Percentiles rank a stretch among this genome's conserved stretches.
Evolutionary conservation across 2,329 filamentous ascomycete genomes (phyloP).

Genomic region (Orbilia brochopaga): DNA sequence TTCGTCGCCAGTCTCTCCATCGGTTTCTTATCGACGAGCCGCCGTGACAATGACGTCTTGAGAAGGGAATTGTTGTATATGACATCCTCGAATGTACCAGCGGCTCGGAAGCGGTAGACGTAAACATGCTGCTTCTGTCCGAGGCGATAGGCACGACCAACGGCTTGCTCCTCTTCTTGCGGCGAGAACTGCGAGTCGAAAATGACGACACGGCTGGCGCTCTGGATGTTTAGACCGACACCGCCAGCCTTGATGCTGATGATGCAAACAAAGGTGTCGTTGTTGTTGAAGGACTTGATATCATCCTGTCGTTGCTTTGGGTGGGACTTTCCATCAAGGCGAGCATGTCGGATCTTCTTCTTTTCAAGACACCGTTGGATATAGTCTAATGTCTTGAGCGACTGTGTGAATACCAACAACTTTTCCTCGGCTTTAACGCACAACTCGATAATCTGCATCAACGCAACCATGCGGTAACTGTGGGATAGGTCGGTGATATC

Average conservation of each 20-base stretch:
- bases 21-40: constrained; percentile 84
- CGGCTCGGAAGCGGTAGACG: constrained; percentile 80
- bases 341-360: constrained; percentile 60
- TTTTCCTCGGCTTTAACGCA: constrained; percentile 71
- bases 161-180: constrained; percentile 80
- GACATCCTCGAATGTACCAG: constrained; percentile 78
- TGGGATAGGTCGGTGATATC: constrained; percentile 57
- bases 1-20: constrained; percentile 70
- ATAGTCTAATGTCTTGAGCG: constrained; percentile 63
- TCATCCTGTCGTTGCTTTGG: constrained; percentile 67
- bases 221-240: constrained; percentile 79
- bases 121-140: constrained; percentile 80
- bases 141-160: constrained; percentile 83
- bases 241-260: constrained; percentile 86
- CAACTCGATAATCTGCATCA: constrained; percentile 73
- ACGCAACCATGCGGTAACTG: constrained; percentile 72
- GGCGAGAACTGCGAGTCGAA: constrained; percentile 86
- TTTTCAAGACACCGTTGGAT: constrained; percentile 10
- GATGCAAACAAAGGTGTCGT: constrained; percentile 67
- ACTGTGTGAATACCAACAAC: constrained; percentile 80
- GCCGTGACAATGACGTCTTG: constrained; percentile 78
- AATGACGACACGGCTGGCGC: constrained; percentile 84
- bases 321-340: constrained; percentile 72
- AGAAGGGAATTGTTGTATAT: constrained; percentile 77
- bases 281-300: constrained; percentile 73